Base-by-base conservation (phyloP, 768 basidiomycete species). In the Suillus clintonianus region DNA sequence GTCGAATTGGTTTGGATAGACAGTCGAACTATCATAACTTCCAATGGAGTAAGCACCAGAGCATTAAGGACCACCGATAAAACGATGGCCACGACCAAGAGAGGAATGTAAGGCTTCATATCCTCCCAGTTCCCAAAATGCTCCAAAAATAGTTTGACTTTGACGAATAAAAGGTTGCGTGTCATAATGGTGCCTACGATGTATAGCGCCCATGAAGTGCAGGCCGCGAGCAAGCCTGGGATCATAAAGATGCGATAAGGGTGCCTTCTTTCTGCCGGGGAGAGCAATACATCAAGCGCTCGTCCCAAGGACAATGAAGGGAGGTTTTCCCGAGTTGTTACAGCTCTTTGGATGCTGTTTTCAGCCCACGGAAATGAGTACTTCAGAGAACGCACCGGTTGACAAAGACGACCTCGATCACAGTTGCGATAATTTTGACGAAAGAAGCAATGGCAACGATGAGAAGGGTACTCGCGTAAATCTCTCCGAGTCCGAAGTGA, bases 1-100 rank as follows among this genome's bases (percentile, higher is more conserved):
- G 15, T 17, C 27, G 15, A 15, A 24, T 50, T 50, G 15, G 48
- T 27, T 50, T 50, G 48, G 24, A 50, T 50, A 17, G 48, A 50
- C 15, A 50, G 8, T 27, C 48, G 48, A 50, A 50, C 72, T 34
- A 63, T 61, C 2, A 72, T 68, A 15, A 72, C 72, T 45, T 75
- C 70, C 27, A 76, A 64, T 34, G 74, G 75, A 19, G 70, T 68
- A 22, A 61, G 62, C 32, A 76, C 37, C 45, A 61, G 30, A 22
- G 19, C 48, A 22, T 61, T 51, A 34, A 47, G 48, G 14, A 3
- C 50, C 47, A 61, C 2, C 3, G 60, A 50, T 3, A 50, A 50
- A 17, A 50, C 45, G 3, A 64, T 5, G 10, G 71, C 68, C 17
- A 45, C 60, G 8, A 72, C 39, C 10, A 74, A 27, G 22, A 63